Evolutionary conservation across 495 filamentous ascomycete species (phyloP).

Genomic region (Aspergillus steynii): DNA sequence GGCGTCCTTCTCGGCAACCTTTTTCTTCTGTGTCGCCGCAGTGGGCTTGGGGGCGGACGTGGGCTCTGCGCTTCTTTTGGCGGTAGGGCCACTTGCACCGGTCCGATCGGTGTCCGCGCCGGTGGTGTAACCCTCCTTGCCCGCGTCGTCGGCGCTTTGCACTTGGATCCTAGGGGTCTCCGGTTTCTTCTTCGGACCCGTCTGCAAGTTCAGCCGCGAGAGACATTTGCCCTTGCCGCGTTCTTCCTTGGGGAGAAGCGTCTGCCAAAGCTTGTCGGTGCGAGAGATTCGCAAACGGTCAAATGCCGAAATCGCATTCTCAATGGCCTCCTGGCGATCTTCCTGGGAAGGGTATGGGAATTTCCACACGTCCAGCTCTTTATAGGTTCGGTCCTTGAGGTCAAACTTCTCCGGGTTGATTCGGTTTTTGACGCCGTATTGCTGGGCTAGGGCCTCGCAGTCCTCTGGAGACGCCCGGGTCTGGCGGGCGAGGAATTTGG

Average conservation of each 20-base stretch:
- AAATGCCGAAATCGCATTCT: slow-evolving; percentile 78
- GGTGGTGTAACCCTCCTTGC: slow-evolving; percentile 39
- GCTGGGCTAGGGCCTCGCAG: slow-evolving; percentile 55
- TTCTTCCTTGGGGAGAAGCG: slow-evolving; percentile 70
- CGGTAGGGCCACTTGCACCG: slow-evolving; percentile 37
- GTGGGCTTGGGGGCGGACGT: slow-evolving; percentile 57
- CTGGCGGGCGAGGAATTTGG: slow-evolving; percentile 56
- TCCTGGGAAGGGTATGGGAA: slow-evolving; percentile 67
- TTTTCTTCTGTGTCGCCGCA: slow-evolving; percentile 57
- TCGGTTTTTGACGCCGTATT: slow-evolving; percentile 58
- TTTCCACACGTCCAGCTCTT: slow-evolving; percentile 79
- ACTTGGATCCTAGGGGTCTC: slow-evolving; percentile 57
- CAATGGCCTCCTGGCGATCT: slow-evolving; percentile 76
- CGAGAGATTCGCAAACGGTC: slow-evolving; percentile 75
- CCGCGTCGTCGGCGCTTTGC: slow-evolving; percentile 54
- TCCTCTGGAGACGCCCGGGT: slow-evolving; percentile 57
- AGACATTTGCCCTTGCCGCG: slow-evolving; percentile 78
- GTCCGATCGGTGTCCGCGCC: slow-evolving; percentile 57
- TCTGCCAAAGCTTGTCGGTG: slow-evolving; percentile 78
- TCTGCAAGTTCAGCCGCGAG: slow-evolving; percentile 68
- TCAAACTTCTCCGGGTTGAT: slow-evolving; percentile 64
- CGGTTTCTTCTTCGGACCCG: slow-evolving; percentile 54
- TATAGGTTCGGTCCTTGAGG: slow-evolving; percentile 70
- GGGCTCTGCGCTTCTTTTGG: slow-evolving; percentile 42
- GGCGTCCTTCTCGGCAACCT: slow-evolving; percentile 56